Base-by-base conservation (phyloP, 1,139 yeast genomes). In the Taphrina pruni region DNA sequence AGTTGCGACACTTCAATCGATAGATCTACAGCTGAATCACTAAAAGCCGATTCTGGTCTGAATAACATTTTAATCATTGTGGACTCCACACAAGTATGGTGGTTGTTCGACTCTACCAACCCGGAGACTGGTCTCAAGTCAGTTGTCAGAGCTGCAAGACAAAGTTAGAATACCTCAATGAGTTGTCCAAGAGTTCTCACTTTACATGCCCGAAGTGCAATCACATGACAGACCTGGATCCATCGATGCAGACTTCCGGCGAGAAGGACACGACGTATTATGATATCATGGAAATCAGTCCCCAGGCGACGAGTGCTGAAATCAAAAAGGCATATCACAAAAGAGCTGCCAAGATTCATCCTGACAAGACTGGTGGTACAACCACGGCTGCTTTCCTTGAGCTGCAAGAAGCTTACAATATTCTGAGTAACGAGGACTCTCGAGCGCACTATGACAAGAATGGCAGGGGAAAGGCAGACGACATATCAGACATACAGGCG, bases 251-350 rank as follows among this genome's bases (percentile, higher is more conserved):
- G 6, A 35, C 55, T 6, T 14, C 46, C 12, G 55, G 45, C 14
- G 66, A 43, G 20, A 54, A 55, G 38, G 67, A 64, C 36, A 64
- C 55, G 0, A 84, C 87, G n/a, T 93, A 92, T 79, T 93, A 93
- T 77, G 97, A 92, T 73, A 77, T 87, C 50, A 81, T 93, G 72
- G 89, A 85, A 26, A 82, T 93, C 38, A 73, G 79, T 46, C 82
- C 88, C 2, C 85, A 84, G 21, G 97, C 97, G 54, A 85, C 93
- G 0, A 85, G 88, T 6, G 81, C 86, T 38, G 96, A 90, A 70
- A 91, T 93, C 78, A 93, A 93, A 78, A 90, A 90, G 78, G 97
- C 97, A 0, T 93, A 93, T 79, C 83, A 98, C 72, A 88, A 88
- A 78, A 87, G 88, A 76, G 98, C 98, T 6, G 87, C 93, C 77